Percentiles rank a stretch among this genome's conserved stretches.
These are phyloP conservation scores for Ophiocordyceps camponoti-leonardi DNA, from an alignment of 2,329 filamentous ascomycete genomes.

Conservation along the genomic window DNA sequence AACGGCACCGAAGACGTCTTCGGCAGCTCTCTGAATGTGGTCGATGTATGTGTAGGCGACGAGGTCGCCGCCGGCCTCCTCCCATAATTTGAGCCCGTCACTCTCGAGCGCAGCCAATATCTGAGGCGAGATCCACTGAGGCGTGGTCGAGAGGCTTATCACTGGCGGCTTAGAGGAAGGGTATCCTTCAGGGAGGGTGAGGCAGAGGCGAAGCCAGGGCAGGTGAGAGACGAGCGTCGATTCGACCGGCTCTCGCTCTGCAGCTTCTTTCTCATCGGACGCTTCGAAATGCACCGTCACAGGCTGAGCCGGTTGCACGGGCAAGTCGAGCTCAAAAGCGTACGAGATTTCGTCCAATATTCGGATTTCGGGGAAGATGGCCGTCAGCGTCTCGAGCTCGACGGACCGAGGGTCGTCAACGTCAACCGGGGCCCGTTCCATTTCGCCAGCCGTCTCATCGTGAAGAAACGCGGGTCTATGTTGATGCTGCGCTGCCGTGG, in stretches of 20 bases:
- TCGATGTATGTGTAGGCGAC: constrained; percentile 48
- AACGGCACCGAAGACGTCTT: constrained; percentile 42
- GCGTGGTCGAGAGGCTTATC: constrained; percentile 32
- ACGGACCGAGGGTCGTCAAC: constrained; percentile 33
- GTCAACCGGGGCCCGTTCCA: constrained; percentile 29
- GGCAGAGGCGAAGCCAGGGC: constrained; percentile 35
- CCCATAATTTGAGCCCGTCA: constrained; percentile 39
- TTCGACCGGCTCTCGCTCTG: constrained; percentile 14
- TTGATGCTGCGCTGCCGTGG: background rate
- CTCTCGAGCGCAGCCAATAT: constrained; percentile 31
- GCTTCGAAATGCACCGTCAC: constrained; percentile 41
- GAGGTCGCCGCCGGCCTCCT: constrained; percentile 40
- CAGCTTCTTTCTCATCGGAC: background rate
- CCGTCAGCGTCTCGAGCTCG: constrained; percentile 42
- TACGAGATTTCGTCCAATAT: constrained; percentile 18
- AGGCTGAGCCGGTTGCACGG: constrained; percentile 34
- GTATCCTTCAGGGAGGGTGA: constrained; percentile 40
- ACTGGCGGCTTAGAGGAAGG: constrained; percentile 33
- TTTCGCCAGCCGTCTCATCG: constrained; percentile 3
- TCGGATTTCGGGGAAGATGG: constrained; percentile 51
- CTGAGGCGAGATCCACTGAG: constrained; percentile 36
- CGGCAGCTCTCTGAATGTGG: constrained; percentile 39
- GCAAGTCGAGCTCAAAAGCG: constrained; percentile 37
- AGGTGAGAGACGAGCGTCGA: constrained; percentile 37
- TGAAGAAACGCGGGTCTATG: background rate